These are phyloP conservation scores for Rhizophagus clarus DNA, from an alignment of 192 early-diverging fungal genomes.

Conservation along the genomic window DNA sequence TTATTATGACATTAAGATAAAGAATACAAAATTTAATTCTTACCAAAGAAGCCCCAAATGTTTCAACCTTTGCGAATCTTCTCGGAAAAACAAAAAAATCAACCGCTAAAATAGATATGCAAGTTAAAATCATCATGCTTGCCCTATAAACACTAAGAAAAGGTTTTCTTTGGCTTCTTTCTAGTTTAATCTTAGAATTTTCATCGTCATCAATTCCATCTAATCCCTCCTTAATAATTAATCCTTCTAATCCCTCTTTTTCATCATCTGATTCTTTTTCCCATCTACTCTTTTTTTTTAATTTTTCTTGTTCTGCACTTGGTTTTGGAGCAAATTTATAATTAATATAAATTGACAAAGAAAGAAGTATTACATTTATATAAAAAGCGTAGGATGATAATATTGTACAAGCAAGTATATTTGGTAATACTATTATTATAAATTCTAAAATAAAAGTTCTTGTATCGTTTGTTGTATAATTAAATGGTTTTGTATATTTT, in stretches of 20 bases:
- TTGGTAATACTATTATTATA: constrained; percentile 22
- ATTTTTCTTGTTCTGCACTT: background rate
- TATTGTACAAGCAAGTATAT: constrained; percentile 20
- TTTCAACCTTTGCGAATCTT: constrained; percentile 88
- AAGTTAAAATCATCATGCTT: constrained; percentile 76
- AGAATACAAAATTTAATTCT: constrained; percentile 2
- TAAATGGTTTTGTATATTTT: constrained; percentile 12
- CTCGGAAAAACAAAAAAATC: constrained; percentile 93
- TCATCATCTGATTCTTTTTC: constrained; percentile 24
- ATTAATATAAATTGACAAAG: background rate
- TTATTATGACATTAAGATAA: background rate
- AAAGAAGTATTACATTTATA: constrained; percentile 12
- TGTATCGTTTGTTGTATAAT: background rate
- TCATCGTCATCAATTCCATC: background rate
- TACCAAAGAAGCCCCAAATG: constrained; percentile 86
- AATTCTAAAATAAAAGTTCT: constrained; percentile 28
- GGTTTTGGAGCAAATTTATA: background rate
- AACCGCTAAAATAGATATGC: constrained; percentile 89
- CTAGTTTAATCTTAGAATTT: background rate
- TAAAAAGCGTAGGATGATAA: constrained; percentile 28
- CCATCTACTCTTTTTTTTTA: constrained; percentile 27
- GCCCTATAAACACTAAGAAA: constrained; percentile 77
- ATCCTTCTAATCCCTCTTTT: constrained; percentile 11
- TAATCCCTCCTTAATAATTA: constrained; percentile 15
- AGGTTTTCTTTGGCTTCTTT: constrained; percentile 34